These are phyloP conservation scores for Wolfiporia cocos DNA, from an alignment of 1,284 basidiomycete species.

Conservation along the genomic window DNA sequence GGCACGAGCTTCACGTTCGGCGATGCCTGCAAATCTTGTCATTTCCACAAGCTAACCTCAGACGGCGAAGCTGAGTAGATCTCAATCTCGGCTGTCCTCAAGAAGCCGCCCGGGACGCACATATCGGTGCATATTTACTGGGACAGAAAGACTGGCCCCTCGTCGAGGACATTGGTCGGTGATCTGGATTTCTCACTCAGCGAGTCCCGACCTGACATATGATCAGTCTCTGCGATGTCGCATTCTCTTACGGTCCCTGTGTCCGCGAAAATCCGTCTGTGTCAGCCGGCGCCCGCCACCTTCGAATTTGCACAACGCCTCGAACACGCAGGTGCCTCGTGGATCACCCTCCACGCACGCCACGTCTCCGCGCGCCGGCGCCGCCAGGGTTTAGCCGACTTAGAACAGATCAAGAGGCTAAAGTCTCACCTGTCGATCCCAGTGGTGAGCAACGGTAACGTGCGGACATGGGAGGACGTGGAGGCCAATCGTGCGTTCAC, in stretches of 20 bases:
- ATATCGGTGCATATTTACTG: constrained; percentile 70
- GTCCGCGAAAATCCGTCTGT: constrained; percentile 49
- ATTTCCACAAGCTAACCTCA: too few species aligned
- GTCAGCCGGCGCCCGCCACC: constrained; percentile 43
- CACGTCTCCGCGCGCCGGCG: constrained; percentile 61
- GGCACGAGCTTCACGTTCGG: background rate
- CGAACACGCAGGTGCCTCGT: constrained; percentile 55
- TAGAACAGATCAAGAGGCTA: constrained; percentile 49
- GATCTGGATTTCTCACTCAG: background rate
- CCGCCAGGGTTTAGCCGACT: constrained; percentile 62
- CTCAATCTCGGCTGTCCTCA: constrained; percentile 68
- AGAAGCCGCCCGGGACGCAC: constrained; percentile 56
- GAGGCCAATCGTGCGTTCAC: constrained; percentile 46
- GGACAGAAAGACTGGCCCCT: constrained; percentile 65
- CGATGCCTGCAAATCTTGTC: background rate
- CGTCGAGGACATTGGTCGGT: constrained; percentile 52
- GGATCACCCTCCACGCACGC: constrained; percentile 68
- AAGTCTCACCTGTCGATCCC: constrained; percentile 46
- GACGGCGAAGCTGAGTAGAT: constrained; percentile 33
- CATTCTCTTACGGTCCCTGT: constrained; percentile 53
- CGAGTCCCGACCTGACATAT: background rate
- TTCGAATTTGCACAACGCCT: constrained; percentile 48
- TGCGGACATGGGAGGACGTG: constrained; percentile 52
- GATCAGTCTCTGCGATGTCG: constrained; percentile 52
- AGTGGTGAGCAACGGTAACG: constrained; percentile 75